phyloP scores from a whole-genome alignment of 2,329 filamentous ascomycete species.

The Zasmidium angulare region DNA sequence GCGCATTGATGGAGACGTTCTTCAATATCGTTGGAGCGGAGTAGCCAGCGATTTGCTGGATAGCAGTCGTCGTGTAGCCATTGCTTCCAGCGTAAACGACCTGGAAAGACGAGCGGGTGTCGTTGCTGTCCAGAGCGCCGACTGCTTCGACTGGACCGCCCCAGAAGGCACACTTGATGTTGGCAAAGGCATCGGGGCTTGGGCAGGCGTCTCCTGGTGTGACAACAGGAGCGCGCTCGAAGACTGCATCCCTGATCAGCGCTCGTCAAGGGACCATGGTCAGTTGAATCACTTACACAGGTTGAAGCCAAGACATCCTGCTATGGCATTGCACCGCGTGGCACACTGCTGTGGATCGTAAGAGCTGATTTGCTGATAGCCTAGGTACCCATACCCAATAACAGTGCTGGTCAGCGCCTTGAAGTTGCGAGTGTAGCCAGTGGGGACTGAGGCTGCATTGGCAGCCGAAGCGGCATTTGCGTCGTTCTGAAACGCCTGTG shows the following conservation, averaged over 20 bases:
- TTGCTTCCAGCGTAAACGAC: not conserved
- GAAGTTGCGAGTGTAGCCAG: not conserved
- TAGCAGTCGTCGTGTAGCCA: not conserved
- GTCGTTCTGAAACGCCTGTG: not conserved
- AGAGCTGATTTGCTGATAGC: not conserved
- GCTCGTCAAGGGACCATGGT: not conserved
- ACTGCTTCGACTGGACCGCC: not conserved
- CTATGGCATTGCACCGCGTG: not conserved
- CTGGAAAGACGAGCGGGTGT: not conserved
- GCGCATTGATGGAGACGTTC: slow-evolving; percentile 31
- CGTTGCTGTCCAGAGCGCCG: not conserved
- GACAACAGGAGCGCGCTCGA: not conserved
- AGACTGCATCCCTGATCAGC: not conserved
- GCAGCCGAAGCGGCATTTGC: not conserved
- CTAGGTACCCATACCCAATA: not conserved
- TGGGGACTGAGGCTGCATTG: not conserved
- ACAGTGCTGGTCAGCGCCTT: not conserved
- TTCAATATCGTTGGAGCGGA: slow-evolving; percentile 17
- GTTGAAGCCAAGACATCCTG: not conserved
- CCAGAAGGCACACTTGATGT: not conserved
- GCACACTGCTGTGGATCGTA: not conserved
- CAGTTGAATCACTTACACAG: not conserved
- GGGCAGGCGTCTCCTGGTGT: not conserved
- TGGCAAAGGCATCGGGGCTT: not conserved
- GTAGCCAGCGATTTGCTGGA: slow-evolving; percentile 15